These are phyloP conservation scores for Vicia faba DNA, from an alignment of 306 rosid genomes.

Conservation along the genomic window DNA sequence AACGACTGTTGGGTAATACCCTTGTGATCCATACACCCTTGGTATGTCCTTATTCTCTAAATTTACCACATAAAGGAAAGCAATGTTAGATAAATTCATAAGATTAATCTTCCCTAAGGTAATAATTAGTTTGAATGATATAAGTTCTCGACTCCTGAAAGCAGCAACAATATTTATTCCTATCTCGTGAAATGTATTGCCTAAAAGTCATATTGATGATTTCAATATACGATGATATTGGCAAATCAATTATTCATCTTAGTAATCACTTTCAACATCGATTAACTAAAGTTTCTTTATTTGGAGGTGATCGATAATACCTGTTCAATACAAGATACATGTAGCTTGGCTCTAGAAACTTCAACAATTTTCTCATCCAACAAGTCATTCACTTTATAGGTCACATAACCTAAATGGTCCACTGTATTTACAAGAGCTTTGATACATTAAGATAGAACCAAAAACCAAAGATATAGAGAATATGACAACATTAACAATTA, in stretches of 20 bases:
- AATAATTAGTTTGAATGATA: constrained; percentile 8
- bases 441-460: constrained; percentile 46
- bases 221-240: too few species aligned
- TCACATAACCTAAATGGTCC: constrained; percentile 96
- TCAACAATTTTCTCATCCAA: constrained; percentile 93
- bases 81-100: too few species aligned
- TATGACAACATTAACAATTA: constrained; percentile 7
- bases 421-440: constrained; percentile 98
- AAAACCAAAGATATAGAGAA: constrained; percentile 19
- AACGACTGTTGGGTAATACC: constrained; percentile 82
- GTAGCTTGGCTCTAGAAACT: constrained; percentile 83
- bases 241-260: constrained; percentile 8
- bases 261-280: constrained; percentile 5
- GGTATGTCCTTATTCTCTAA: constrained; percentile 89
- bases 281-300: constrained; percentile 11
- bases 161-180: too few species aligned
- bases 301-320: constrained; percentile 41
- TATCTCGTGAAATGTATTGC: too few species aligned
- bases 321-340: constrained; percentile 95
- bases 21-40: constrained; percentile 72
- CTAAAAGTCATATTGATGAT: too few species aligned
- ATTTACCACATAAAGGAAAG: constrained; percentile 29
- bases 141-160: too few species aligned
- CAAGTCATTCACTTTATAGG: constrained; percentile 88
- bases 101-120: constrained; percentile 29